Evolutionary conservation across 2,329 filamentous ascomycete genomes (phyloP).

Genomic region (Ilyonectria mors-panacis): DNA sequence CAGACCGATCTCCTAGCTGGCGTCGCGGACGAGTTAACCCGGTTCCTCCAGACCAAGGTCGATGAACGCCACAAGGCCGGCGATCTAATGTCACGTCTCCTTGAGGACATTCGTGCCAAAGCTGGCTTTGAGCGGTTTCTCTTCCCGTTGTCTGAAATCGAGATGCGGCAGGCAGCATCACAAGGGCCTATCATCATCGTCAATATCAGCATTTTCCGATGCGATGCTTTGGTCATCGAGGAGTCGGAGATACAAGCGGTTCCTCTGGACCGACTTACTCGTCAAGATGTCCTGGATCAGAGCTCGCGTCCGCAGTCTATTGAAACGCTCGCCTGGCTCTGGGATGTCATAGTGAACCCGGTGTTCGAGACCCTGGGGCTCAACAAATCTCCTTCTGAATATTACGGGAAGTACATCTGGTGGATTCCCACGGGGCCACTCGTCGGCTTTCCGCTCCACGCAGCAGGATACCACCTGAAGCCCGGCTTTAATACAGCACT

Average conservation of each 20-base stretch:
- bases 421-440: background rate
- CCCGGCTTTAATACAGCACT: background rate
- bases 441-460: background rate
- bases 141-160: no score
- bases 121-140: no score
- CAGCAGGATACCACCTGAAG: background rate
- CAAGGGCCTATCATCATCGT: background rate
- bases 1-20: no score
- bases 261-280: background rate
- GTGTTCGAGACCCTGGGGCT: background rate
- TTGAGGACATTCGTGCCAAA: no score
- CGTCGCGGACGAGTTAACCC: no score
- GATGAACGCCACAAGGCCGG: no score
- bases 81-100: no score
- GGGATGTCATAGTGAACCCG: background rate
- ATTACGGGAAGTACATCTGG: background rate
- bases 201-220: background rate
- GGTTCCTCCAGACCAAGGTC: no score
- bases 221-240: background rate
- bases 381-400: background rate
- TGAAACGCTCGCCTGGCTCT: background rate
- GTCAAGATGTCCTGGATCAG: background rate
- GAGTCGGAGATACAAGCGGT: background rate
- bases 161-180: background rate
- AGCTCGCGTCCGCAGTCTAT: background rate